These are phyloP conservation scores for Tylopilus sp. DNA, from an alignment of 768 basidiomycete species.

Conservation along the genomic window DNA sequence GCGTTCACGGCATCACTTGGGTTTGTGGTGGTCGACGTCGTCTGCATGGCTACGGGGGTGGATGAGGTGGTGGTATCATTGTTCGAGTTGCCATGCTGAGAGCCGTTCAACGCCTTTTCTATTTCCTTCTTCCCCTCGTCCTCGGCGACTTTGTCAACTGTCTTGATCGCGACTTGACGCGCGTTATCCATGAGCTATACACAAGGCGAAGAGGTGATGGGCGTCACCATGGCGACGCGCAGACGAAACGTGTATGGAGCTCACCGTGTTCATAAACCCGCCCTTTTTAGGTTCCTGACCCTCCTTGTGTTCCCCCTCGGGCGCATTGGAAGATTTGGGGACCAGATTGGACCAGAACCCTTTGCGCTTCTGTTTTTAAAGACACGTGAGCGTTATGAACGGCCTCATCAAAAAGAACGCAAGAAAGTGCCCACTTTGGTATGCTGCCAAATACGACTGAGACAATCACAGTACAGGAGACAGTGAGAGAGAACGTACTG, in stretches of 20 bases:
- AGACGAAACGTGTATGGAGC: neutral
- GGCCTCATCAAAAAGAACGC: neutral
- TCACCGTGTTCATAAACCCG: constrained; percentile 11
- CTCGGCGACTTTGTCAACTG: constrained; percentile 8
- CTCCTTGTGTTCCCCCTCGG: neutral
- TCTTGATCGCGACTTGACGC: constrained; percentile 6
- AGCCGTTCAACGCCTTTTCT: neutral
- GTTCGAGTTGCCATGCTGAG: constrained; percentile 2
- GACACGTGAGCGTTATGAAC: neutral
- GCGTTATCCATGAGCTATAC: neutral
- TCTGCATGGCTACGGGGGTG: neutral
- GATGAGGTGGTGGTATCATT: too few relatives aligned
- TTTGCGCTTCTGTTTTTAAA: constrained; percentile 13
- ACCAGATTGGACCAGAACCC: constrained; percentile 15
- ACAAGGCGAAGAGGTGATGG: neutral
- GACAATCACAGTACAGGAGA: neutral
- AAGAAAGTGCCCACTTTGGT: constrained; percentile 4
- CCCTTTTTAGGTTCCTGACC: constrained; percentile 2
- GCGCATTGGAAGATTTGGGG: constrained; percentile 3
- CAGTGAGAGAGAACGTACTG: constrained; percentile 3
- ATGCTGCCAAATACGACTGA: neutral
- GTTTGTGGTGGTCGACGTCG: neutral
- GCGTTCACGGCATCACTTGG: neutral
- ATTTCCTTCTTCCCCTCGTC: constrained; percentile 10
- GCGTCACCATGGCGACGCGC: neutral